Conservation (phyloP, 805 yeast species). For the Metschnikowia proteae region DNA sequence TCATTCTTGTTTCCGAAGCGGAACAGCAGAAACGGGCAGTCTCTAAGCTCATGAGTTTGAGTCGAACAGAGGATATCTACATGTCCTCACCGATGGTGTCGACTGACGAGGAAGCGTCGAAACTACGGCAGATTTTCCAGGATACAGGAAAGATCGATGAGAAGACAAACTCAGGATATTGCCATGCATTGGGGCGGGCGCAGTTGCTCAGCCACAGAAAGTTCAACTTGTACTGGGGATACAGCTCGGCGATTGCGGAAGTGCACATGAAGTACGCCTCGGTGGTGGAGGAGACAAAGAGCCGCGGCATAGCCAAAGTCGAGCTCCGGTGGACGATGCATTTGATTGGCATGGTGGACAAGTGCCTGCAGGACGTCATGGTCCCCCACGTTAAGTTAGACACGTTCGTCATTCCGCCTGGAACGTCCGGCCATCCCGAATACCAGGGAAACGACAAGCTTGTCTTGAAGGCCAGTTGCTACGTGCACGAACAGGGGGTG, state of each 20-base stretch:
- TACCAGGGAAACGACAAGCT: conserved; percentile 11
- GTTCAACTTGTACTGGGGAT: conserved; percentile 36
- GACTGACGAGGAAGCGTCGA: conserved; percentile 6
- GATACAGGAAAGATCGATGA: conserved; percentile 33
- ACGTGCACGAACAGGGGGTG: conserved; percentile 1
- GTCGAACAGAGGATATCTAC: conserved; percentile 4
- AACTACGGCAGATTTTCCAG: conserved; percentile 18
- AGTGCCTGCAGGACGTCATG: conserved; percentile 21
- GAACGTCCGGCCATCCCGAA: conserved; percentile 30
- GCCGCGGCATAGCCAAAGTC: conserved; percentile 15
- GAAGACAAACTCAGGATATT: conserved; percentile 26
- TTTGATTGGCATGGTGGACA: conserved; percentile 11
- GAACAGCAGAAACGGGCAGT: background rate
- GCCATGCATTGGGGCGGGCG: conserved; percentile 27
- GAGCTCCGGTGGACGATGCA: conserved; percentile 18
- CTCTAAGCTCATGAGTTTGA: background rate
- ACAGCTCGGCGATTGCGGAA: conserved; percentile 23
- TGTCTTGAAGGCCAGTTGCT: conserved; percentile 12
- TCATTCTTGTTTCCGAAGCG: background rate
- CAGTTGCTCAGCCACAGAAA: conserved; percentile 22
- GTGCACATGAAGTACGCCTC: conserved; percentile 26
- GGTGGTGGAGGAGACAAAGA: conserved; percentile 23
- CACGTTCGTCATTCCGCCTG: conserved; percentile 24
- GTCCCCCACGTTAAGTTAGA: conserved; percentile 22
- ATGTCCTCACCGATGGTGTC: conserved; percentile 3